Conservation (phyloP, 139 green algal species). For the Chlamydomonas sphaeroides region DNA sequence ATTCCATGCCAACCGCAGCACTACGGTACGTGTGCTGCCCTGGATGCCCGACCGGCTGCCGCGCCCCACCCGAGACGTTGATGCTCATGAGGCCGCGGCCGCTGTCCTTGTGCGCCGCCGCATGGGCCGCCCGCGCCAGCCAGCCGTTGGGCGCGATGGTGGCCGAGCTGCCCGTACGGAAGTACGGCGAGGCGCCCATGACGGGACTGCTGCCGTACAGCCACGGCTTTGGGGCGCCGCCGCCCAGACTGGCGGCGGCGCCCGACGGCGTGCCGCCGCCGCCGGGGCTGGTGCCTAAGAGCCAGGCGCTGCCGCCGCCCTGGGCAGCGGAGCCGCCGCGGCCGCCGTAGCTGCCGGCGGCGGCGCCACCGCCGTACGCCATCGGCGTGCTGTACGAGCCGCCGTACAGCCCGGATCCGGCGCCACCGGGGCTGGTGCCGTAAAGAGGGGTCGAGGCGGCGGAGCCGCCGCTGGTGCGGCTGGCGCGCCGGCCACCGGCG, state of each 20-base stretch:
- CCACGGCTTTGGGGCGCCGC: conserved; percentile 13
- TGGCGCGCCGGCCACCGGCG: background rate
- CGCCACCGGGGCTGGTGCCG: too few species aligned
- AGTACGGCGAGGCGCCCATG: conserved; percentile 36
- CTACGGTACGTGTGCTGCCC: too few species aligned
- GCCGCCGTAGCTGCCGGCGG: conserved; percentile 1
- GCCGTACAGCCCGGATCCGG: too few species aligned
- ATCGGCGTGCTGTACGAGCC: too few species aligned
- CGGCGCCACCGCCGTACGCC: conserved; percentile 8
- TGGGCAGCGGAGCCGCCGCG: background rate
- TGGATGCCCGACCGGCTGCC: too few species aligned
- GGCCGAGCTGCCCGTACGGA: conserved; percentile 3
- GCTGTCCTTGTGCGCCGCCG: conserved; percentile 4
- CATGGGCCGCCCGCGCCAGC: conserved; percentile 18
- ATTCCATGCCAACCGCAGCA: too few species aligned
- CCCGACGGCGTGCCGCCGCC: background rate
- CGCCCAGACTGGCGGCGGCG: background rate
- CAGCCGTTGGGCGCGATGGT: conserved; percentile 27
- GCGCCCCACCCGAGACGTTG: conserved; percentile 25
- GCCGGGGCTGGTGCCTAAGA: conserved; percentile 11
- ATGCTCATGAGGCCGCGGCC: conserved; percentile 42
- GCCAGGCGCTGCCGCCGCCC: background rate
- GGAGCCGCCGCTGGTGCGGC: background rate
- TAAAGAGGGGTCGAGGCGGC: too few species aligned
- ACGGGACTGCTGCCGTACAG: conserved; percentile 42